Base-by-base conservation (phyloP, 495 filamentous ascomycete species). In the Penicillium manginii region DNA sequence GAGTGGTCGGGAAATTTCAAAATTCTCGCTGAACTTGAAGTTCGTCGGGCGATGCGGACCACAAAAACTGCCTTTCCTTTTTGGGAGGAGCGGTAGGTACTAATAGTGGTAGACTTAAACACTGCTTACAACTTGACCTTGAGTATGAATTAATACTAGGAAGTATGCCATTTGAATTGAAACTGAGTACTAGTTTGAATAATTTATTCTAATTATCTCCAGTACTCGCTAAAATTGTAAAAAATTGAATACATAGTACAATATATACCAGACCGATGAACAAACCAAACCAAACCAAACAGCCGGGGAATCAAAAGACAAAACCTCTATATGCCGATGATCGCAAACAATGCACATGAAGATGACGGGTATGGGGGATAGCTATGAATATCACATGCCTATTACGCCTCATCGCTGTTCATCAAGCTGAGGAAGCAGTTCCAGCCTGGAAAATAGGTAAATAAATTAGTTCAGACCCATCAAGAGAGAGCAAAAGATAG, bases 371-470 rank as follows among this genome's bases (percentile, higher is more conserved):
- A 29, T 7, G 1, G 26, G 9, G 26, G 2, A 29, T 26, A 22
- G 9, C 33, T 10, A 37, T 15, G 39, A 12, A 52, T 19, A 29
- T 18, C 10, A 50, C 29, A 57, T 43, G 9, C 15, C n/a, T 1
- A 29, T 63, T 51, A 72, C 58, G 69, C 64, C 43, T 73, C 75
- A 26, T 77, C 74, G 56, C 80, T 93, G 75, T 93, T 96, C 59
- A 96, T 76, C 69, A 83, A 87, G 74, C 92, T 97, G 50, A 98
- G 73, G 72, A 97, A 94, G 71, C 91, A 97, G 69, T 98, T 98
- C 94, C 94, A 98, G 59, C 92, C 93, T 84, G 81, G 35, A 10
- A 37, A 37, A 4, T 29, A 29, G 81, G 35, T 4, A 37, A 37
- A 4, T 29, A 29, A 29, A 29, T 29, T 29, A 29, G 26, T 29